Percentiles rank a stretch among this genome's conserved stretches.
These are phyloP conservation scores for Russula foetens DNA, from an alignment of 768 basidiomycete genomes.

Conservation along the genomic window DNA sequence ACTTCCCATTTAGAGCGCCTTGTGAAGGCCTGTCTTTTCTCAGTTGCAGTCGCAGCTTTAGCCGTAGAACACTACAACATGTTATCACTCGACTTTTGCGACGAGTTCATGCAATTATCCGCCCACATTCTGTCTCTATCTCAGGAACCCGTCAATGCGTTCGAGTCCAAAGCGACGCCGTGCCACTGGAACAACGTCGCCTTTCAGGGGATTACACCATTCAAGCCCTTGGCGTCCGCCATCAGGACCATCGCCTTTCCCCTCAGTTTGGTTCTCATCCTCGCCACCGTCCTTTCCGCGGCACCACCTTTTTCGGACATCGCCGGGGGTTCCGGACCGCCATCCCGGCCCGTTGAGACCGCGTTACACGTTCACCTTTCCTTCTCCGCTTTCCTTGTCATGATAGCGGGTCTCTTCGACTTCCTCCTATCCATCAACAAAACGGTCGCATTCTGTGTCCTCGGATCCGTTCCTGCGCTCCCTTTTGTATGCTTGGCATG, in stretches of 20 bases:
- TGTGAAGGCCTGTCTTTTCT: constrained; percentile 9
- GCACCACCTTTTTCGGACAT: not conserved
- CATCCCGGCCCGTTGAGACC: not conserved
- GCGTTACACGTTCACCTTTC: constrained; percentile 2
- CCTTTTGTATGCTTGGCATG: not conserved
- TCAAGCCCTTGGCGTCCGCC: not conserved
- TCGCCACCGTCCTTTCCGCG: not conserved
- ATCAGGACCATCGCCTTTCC: constrained; percentile 9
- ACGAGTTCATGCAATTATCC: not conserved
- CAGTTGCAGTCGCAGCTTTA: not conserved
- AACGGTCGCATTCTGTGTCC: constrained; percentile 2
- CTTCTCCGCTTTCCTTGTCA: too few relatives aligned
- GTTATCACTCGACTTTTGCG: not conserved
- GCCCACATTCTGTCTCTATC: constrained; percentile 1
- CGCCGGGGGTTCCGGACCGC: not conserved
- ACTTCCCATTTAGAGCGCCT: not conserved
- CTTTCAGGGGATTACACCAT: not conserved
- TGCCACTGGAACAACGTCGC: not conserved
- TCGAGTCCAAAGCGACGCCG: not conserved
- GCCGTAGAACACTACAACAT: not conserved
- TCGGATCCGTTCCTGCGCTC: not conserved
- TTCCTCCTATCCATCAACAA: constrained; percentile 8
- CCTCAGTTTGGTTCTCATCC: constrained; percentile 6
- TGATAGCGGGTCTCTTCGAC: constrained; percentile 8
- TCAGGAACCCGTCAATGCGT: not conserved